Base-by-base conservation (phyloP, 176 grass and related monocot genomes). In the Cenchrus fungigraminus region DNA sequence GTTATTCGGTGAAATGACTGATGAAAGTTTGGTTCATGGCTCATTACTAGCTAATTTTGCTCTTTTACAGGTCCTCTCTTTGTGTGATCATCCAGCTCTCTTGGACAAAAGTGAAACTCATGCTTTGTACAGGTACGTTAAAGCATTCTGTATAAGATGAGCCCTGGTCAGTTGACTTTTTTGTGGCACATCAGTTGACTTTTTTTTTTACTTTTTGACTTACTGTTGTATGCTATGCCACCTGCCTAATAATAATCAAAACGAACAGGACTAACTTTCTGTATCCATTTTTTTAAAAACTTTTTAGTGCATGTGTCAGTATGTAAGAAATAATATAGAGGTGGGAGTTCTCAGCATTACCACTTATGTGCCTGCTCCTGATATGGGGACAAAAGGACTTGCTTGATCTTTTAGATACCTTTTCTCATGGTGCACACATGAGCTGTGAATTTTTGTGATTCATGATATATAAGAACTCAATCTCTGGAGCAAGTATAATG, bases 91-190 rank as follows among this genome's bases (percentile, higher is more conserved):
- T 87, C 93, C 93, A 81, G 54, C 81, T 73, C 93, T 98, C 59
- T 80, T 98, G 83, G 96, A 95, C 86, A 93, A 94, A 87, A 90
- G 88, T 87, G 93, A 98, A 80, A 93, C 83, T 84, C 89, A 91
- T 92, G 93, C 89, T 83, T 84, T 98, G 28, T 98, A 93, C 87
- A 95, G 93, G 96, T 98, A 95, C 8, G 65, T 76, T 4, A 64
- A 59, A 25, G 14, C 56, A 9, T 63, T 56, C 19, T 22, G 8
- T 78, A 17, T 76, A 80, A 76, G 71, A 58, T 34, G 50, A 71
- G 8, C 54, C 56, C 12, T 58, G 50, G 64, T 50, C 73, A 14
- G 8, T 47, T 79, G 37, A n/a, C 57, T 73, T 16, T 19, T n/a
- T n/a, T 22, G 8, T 60, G 57, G 19, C 7, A 20, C 34, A 34